These are phyloP conservation scores for Platanthera guangdongensis DNA, from an alignment of 106 monocot genomes.

Conservation along the genomic window DNA sequence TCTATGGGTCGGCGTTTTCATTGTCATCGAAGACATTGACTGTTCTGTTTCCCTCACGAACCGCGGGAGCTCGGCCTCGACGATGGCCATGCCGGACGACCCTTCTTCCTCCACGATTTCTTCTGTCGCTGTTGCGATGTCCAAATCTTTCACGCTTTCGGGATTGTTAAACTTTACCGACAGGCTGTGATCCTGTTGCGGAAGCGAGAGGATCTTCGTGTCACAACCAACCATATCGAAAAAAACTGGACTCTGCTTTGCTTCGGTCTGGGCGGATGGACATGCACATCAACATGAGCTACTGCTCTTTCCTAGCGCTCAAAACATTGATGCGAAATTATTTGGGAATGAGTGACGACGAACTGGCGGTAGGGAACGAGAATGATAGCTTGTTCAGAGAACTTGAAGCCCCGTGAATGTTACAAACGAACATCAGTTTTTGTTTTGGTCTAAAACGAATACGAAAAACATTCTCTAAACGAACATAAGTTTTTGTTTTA, in stretches of 20 bases:
- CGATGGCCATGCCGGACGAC: background rate
- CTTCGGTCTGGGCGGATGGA: slow-evolving; percentile 80
- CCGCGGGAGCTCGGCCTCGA: background rate
- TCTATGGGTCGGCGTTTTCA: too few relatives aligned
- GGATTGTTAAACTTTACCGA: slow-evolving; percentile 79
- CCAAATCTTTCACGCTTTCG: slow-evolving; percentile 52
- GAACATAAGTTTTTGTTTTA: too few relatives aligned
- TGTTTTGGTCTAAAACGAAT: too few relatives aligned
- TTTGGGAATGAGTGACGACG: slow-evolving; percentile 30
- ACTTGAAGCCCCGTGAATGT: too few relatives aligned
- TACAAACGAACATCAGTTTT: too few relatives aligned
- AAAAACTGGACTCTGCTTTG: slow-evolving; percentile 65
- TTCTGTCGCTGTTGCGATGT: background rate
- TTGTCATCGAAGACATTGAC: slow-evolving; percentile 93
- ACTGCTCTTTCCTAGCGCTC: slow-evolving; percentile 57
- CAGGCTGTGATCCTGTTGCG: slow-evolving; percentile 83
- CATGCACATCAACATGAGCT: slow-evolving; percentile 76
- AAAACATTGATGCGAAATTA: slow-evolving; percentile 69
- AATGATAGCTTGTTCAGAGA: slow-evolving; percentile 20
- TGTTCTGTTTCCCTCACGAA: slow-evolving; percentile 59
- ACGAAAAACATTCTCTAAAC: too few relatives aligned
- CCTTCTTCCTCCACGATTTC: slow-evolving; percentile 1
- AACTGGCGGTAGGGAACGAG: background rate
- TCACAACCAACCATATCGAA: slow-evolving; percentile 76
- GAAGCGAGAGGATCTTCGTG: slow-evolving; percentile 70